phyloP scores from a whole-genome alignment of 441 rosid species.

The Capsella rubella region DNA sequence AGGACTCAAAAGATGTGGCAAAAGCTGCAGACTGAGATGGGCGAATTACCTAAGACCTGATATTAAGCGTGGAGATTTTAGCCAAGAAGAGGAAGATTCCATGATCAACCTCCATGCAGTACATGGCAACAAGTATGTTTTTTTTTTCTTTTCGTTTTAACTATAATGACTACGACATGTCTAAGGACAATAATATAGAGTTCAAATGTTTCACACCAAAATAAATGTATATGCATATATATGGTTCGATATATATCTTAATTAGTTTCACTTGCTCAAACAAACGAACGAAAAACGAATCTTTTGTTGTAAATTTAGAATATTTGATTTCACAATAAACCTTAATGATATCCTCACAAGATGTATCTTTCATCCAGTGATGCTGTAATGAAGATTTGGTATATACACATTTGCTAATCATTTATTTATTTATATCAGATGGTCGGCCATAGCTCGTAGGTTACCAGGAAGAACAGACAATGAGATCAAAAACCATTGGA shows the following conservation, averaged over 20 bases:
- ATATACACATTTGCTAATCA: slow-evolving; percentile 18
- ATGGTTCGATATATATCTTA: neutral
- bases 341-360: neutral
- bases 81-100: slow-evolving; percentile 55
- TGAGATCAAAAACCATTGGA: slow-evolving; percentile 83
- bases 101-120: slow-evolving; percentile 61
- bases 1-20: slow-evolving; percentile 50
- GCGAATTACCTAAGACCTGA: slow-evolving; percentile 48
- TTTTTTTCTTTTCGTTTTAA: neutral
- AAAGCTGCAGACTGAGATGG: slow-evolving; percentile 51
- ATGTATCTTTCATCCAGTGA: neutral
- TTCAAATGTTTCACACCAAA: neutral
- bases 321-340: neutral
- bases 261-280: neutral
- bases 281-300: too few relatives aligned
- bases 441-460: slow-evolving; percentile 76
- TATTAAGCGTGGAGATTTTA: slow-evolving; percentile 54
- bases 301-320: neutral
- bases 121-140: slow-evolving; percentile 61
- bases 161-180: neutral
- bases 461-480: slow-evolving; percentile 76
- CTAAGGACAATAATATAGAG: neutral
- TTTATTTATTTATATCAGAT: slow-evolving; percentile 45
- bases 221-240: neutral
- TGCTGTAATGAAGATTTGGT: neutral